A percentile compares a stretch with the other conserved stretches of the same genome.
These are phyloP conservation scores for Ascochyta lentis DNA, from an alignment of 2,329 filamentous ascomycete genomes.

Conservation along the genomic window DNA sequence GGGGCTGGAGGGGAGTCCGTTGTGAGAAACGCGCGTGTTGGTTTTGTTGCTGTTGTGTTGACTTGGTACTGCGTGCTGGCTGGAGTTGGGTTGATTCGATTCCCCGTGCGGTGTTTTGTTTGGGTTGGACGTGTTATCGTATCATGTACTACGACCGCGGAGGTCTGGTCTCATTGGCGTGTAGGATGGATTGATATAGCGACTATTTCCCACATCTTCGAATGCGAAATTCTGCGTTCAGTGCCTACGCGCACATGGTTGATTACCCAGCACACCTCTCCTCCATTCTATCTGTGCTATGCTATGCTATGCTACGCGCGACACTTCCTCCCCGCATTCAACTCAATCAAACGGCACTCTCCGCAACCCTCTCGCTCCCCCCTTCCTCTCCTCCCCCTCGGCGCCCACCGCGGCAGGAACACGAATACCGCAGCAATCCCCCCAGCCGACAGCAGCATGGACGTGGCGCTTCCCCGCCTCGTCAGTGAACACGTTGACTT, in stretches of 20 bases:
- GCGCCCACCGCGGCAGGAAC: constrained; percentile 94
- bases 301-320: background rate
- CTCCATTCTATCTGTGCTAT: background rate
- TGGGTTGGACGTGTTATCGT: no score
- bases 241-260: constrained; percentile 2
- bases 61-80: no score
- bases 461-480: constrained; percentile 72
- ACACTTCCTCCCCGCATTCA: no score
- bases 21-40: constrained; percentile 11
- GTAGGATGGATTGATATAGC: background rate
- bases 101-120: no score
- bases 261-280: background rate
- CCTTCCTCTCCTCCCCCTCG: constrained; percentile 85
- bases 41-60: no score
- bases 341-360: constrained; percentile 80
- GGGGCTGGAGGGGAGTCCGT: constrained; percentile 43
- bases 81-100: no score
- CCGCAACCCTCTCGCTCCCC: constrained; percentile 65
- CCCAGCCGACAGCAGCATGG: constrained; percentile 76
- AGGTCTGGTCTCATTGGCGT: background rate
- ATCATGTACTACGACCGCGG: no score
- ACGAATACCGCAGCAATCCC: constrained; percentile 97
- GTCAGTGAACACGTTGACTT: constrained; percentile 65
- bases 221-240: constrained; percentile 1
- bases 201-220: background rate